phyloP scores from a whole-genome alignment of 805 yeast species.

The Metschnikowia sp. region DNA sequence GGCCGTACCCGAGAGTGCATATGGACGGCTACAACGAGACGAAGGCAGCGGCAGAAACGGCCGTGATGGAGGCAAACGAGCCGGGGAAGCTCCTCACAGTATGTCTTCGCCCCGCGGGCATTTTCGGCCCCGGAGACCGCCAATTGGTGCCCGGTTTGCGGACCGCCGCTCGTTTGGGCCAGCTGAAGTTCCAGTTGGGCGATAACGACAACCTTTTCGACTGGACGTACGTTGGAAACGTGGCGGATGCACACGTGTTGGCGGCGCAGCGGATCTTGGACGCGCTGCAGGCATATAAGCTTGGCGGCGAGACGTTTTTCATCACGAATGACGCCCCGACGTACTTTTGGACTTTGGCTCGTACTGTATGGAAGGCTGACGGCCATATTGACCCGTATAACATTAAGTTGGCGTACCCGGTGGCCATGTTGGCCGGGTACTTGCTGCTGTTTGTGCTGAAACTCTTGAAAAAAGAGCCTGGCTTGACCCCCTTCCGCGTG shows the following conservation, averaged over 20 bases:
- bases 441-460: constrained; percentile 72
- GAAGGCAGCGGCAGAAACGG: constrained; percentile 84
- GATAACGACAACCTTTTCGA: constrained; percentile 92
- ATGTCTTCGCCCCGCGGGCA: constrained; percentile 95
- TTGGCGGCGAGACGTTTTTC: constrained; percentile 86
- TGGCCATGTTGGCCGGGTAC: constrained; percentile 82
- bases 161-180: constrained; percentile 76
- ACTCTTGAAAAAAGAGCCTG: constrained; percentile 77
- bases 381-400: constrained; percentile 73
- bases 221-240: constrained; percentile 98
- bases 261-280: constrained; percentile 77
- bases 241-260: constrained; percentile 92
- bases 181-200: constrained; percentile 90
- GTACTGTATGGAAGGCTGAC: constrained; percentile 96
- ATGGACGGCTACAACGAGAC: constrained; percentile 98
- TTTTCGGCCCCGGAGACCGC: constrained; percentile 98
- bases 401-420: constrained; percentile 64
- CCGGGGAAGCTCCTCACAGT: constrained; percentile 62
- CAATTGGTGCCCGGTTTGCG: constrained; percentile 93
- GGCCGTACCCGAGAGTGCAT: constrained; percentile 88
- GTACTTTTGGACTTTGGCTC: constrained; percentile 94
- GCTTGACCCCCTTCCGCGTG: constrained; percentile 94
- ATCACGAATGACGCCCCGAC: constrained; percentile 92
- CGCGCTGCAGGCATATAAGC: constrained; percentile 35
- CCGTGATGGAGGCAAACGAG: constrained; percentile 72